Conservation (phyloP, 2,329 filamentous ascomycete genomes). For the Celoporthe dispersa region DNA sequence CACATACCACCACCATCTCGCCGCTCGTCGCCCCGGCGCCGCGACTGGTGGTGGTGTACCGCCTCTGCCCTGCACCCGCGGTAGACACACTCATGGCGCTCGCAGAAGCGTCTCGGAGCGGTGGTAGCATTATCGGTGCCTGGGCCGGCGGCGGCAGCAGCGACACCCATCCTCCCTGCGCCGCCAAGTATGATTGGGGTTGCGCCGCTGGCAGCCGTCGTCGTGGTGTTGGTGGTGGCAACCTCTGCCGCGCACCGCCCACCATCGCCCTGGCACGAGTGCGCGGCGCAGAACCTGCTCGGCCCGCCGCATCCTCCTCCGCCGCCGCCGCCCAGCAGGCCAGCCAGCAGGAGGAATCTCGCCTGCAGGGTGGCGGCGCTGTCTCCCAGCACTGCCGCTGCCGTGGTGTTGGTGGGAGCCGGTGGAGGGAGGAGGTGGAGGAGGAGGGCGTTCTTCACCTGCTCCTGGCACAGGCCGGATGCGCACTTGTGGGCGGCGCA, state of each 20-base stretch:
- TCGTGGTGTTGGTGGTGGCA: not conserved
- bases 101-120: slow-evolving; percentile 17
- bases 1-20: slow-evolving; percentile 10
- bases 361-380: not conserved
- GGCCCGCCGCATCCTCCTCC: not conserved
- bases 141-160: not conserved
- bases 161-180: not conserved
- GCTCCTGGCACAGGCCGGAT: slow-evolving; percentile 30
- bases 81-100: slow-evolving; percentile 17
- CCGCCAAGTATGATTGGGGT: not conserved
- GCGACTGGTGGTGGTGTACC: not conserved
- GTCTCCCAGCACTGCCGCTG: not conserved
- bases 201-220: too few relatives aligned
- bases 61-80: slow-evolving; percentile 17
- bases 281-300: slow-evolving; percentile 23
- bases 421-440: not conserved
- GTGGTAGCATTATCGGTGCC: not conserved
- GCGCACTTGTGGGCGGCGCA: slow-evolving; percentile 36
- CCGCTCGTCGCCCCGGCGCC: not conserved
- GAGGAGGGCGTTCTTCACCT: slow-evolving; percentile 24
- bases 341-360: slow-evolving; percentile 2
- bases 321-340: not conserved
- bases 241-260: slow-evolving; percentile 17
- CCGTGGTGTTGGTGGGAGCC: not conserved
- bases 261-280: slow-evolving; percentile 24